Evolutionary conservation across 108 stramenopile species (phyloP).

Genomic region (Fragilaria radians): DNA sequence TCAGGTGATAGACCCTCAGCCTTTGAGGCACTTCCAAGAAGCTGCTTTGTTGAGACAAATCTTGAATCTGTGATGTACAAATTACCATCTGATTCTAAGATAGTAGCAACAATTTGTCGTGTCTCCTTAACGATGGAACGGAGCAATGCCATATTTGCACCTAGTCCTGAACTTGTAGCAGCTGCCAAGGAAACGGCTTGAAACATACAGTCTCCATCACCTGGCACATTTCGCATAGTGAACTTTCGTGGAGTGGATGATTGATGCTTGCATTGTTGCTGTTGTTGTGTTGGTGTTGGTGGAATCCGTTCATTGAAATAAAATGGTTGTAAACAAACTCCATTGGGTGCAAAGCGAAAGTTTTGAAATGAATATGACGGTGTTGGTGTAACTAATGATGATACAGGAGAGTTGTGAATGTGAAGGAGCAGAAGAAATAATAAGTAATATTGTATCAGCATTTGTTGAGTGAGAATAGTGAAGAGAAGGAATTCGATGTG

Average conservation of each 20-base stretch:
- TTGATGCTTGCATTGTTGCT: constrained; percentile 2
- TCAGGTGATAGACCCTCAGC: constrained; percentile 38
- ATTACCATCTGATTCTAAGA: constrained; percentile 37
- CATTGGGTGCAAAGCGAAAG: constrained; percentile 30
- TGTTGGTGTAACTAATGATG: too few relatives aligned
- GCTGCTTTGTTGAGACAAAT: constrained; percentile 30
- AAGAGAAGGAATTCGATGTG: too few relatives aligned
- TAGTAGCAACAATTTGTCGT: constrained; percentile 49
- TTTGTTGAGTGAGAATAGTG: too few relatives aligned
- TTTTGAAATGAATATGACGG: constrained; percentile 3
- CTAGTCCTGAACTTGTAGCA: constrained; percentile 48
- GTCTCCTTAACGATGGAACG: constrained; percentile 36
- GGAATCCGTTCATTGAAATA: constrained; percentile 15
- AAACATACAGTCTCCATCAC: constrained; percentile 75
- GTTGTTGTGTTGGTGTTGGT: too few relatives aligned
- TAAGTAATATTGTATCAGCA: too few relatives aligned
- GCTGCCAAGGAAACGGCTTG: constrained; percentile 54
- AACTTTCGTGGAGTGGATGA: constrained; percentile 9
- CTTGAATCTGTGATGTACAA: constrained; percentile 41
- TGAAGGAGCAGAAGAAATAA: too few relatives aligned
- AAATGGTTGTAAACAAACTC: constrained; percentile 21
- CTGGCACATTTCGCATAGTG: constrained; percentile 66
- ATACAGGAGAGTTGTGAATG: too few relatives aligned
- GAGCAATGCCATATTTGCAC: constrained; percentile 31
- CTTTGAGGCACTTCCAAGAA: constrained; percentile 44